Percentiles rank a stretch among this genome's conserved stretches.
Evolutionary conservation across 2,329 filamentous ascomycete genomes (phyloP).

Genomic region (Didymella exigua): DNA sequence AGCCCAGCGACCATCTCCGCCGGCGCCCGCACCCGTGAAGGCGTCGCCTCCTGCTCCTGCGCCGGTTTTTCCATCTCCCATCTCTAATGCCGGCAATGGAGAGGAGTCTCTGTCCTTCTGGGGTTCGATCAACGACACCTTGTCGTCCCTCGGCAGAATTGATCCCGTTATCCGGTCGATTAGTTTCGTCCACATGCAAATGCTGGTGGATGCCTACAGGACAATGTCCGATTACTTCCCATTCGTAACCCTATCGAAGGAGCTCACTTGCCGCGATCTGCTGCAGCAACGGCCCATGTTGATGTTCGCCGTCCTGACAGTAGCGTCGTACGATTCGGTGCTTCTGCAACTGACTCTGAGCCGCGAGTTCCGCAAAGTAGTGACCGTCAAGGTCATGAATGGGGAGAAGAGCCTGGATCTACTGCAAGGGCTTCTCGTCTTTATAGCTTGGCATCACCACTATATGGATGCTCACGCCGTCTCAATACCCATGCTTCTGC

Average conservation of each 20-base stretch:
- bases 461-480: slow-evolving; percentile 45
- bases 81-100: slow-evolving; percentile 26
- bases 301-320: slow-evolving; percentile 44
- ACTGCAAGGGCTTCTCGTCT: slow-evolving; percentile 41
- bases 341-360: slow-evolving; percentile 38
- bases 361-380: slow-evolving; percentile 45
- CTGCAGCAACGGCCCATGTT: slow-evolving; percentile 41
- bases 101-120: slow-evolving; percentile 40
- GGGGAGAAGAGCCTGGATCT: slow-evolving; percentile 45
- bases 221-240: slow-evolving; percentile 44
- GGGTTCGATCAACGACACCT: slow-evolving; percentile 42
- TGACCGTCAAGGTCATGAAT: slow-evolving; percentile 44
- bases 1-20: slow-evolving; percentile 26
- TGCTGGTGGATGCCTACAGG: slow-evolving; percentile 40
- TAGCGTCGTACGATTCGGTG: slow-evolving; percentile 41
- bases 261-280: slow-evolving; percentile 34
- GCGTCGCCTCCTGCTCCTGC: slow-evolving; percentile 22
- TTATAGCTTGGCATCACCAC: slow-evolving; percentile 47
- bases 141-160: slow-evolving; percentile 38
- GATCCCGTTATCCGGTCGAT: slow-evolving; percentile 44
- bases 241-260: slow-evolving; percentile 41
- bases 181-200: slow-evolving; percentile 43
- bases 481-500: slow-evolving; percentile 43
- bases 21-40: slow-evolving; percentile 20
- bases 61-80: slow-evolving; percentile 32